phyloP scores from a whole-genome alignment of 257 asterid genomes.

The Buddleja alternifolia region DNA sequence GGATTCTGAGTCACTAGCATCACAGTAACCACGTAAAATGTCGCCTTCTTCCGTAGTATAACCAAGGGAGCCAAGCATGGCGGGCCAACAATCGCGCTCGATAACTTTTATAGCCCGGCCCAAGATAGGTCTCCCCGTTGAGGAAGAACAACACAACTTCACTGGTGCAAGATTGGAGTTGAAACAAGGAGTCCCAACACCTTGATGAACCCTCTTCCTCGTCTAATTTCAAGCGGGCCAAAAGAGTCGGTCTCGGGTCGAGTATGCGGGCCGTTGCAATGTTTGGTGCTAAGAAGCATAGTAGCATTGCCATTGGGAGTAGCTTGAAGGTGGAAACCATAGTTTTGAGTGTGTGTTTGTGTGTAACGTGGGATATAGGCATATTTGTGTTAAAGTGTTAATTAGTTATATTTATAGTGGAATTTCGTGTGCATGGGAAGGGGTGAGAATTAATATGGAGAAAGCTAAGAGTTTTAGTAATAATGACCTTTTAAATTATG shows the following conservation, averaged over 20 bases:
- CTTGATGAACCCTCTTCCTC: slow-evolving; percentile 37
- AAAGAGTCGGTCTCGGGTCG: slow-evolving; percentile 18
- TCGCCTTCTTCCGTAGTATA: slow-evolving; percentile 57
- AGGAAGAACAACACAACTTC: slow-evolving; percentile 70
- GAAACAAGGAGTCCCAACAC: slow-evolving; percentile 61
- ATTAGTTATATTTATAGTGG: slow-evolving; percentile 16
- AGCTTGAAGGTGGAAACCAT: slow-evolving; percentile 43
- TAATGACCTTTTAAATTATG: too few species aligned
- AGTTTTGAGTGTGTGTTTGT: not conserved
- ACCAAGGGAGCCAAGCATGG: slow-evolving; percentile 65
- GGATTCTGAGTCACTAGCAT: slow-evolving; percentile 33
- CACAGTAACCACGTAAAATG: slow-evolving; percentile 66
- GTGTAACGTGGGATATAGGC: not conserved
- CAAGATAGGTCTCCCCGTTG: slow-evolving; percentile 73
- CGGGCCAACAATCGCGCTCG: slow-evolving; percentile 69
- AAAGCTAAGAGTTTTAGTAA: slow-evolving; percentile 35
- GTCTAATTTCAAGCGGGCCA: slow-evolving; percentile 39
- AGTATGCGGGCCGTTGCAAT: slow-evolving; percentile 28
- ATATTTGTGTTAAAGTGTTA: not conserved
- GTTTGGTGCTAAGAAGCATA: slow-evolving; percentile 24
- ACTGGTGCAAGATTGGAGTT: slow-evolving; percentile 65
- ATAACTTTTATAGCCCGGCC: slow-evolving; percentile 66
- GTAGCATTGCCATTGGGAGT: slow-evolving; percentile 25
- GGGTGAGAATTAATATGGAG: slow-evolving; percentile 25
- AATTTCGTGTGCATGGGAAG: slow-evolving; percentile 11